Conservation (phyloP, 2,329 filamentous ascomycete genomes). For the Endoconidiophora laricicola region DNA sequence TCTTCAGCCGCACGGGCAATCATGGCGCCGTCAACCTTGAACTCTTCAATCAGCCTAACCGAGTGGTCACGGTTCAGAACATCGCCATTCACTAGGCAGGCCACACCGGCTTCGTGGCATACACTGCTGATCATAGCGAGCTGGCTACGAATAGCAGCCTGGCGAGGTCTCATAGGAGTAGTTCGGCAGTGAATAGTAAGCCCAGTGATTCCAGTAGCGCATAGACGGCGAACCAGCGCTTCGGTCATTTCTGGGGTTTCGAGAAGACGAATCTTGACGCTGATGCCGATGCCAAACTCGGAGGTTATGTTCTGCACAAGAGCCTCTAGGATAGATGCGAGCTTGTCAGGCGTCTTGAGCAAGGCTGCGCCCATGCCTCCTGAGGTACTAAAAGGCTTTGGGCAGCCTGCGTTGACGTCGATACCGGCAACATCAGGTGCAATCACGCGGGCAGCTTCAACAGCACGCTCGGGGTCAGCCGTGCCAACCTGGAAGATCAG, state of each 20-base stretch:
- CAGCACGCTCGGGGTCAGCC: conserved; percentile 63
- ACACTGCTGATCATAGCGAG: conserved; percentile 67
- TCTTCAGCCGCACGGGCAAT: conserved; percentile 85
- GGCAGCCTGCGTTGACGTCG: conserved; percentile 95
- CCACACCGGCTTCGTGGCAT: conserved; percentile 71
- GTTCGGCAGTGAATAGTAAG: conserved; percentile 93
- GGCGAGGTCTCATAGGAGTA: conserved; percentile 82
- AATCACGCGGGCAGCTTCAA: conserved; percentile 68
- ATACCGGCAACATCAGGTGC: conserved; percentile 83
- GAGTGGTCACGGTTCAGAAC: conserved; percentile 62
- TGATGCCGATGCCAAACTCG: conserved; percentile 77
- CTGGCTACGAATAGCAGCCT: conserved; percentile 73
- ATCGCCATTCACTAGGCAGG: conserved; percentile 92
- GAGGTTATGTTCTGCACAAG: conserved; percentile 64
- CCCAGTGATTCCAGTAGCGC: conserved; percentile 76
- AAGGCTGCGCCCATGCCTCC: conserved; percentile 94
- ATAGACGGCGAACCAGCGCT: conserved; percentile 58
- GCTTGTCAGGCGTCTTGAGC: conserved; percentile 65
- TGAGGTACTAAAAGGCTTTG: conserved; percentile 85
- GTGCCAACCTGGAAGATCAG: conserved; percentile 91
- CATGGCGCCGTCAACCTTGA: conserved; percentile 86
- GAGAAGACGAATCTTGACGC: conserved; percentile 87
- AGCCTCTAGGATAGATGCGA: conserved; percentile 68
- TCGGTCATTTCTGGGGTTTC: conserved; percentile 62
- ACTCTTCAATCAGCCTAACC: conserved; percentile 54